Evolutionary conservation across 169 alveolate species (phyloP), one percentile per base, ranked within the genome.

Genomic region (Eimeria necatrix): DNA sequence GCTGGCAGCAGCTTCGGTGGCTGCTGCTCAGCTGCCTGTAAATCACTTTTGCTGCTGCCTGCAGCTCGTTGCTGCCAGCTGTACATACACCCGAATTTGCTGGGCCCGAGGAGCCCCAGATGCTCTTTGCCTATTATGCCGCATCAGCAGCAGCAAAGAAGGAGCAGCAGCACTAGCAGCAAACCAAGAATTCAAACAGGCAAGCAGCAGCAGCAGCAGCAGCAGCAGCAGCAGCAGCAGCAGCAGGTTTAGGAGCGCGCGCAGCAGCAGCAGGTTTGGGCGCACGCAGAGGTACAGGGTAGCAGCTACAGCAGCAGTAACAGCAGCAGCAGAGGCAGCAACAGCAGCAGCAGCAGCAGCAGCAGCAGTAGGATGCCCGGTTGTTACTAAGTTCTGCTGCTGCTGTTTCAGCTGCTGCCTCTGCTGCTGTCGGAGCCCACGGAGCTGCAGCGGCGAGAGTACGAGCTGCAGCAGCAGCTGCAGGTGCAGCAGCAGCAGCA

Each of bases 41-140:
- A n/a, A 9, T n/a, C 70, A 2, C n/a, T 59, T n/a, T 68, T 14
- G 16, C n/a, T 18, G 10, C 46, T 68, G 9, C 80, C 32, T 68
- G 80, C 80, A 68, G 80, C 18, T 68, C 4, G 80, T 68, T 3
- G 16, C 80, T 20, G 80, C 22, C 22, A 32, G 48, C 16, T 68
- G 80, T 32, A 68, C 16, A 32, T 68, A 68, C 80, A 68, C 46
- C 80, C n/a, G 49, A 18, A 68, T 68, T 20, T n/a, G 16, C 14
- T 68, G 80, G 80, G 49, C 80, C 10, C 10, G 48, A 18, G 80
- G 80, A 68, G 80, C 80, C 14, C 80, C 26, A 9, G 80, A 68
- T 18, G 49, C 80, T 20, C 80, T 68, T 10, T 9, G 32, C 80
- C 26, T 68, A 24, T 24, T 68, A 16, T n/a, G 46, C 80, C 80